Base-by-base conservation (phyloP, 208 protist species). In the Novymonas esmeraldas region DNA sequence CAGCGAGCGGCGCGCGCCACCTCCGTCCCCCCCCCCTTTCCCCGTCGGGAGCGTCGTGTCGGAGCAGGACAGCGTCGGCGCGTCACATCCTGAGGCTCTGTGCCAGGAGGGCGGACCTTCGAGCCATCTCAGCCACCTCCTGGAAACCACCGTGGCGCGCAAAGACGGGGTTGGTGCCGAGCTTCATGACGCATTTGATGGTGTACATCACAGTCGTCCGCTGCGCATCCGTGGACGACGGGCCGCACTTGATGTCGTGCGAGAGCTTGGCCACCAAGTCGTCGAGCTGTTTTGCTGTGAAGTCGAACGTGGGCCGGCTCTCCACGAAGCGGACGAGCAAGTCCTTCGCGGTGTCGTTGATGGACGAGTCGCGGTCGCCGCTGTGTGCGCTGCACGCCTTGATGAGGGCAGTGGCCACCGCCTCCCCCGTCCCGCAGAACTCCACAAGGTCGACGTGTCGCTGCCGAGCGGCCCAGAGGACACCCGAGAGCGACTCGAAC, bases 401-500 rank as follows among this genome's bases (percentile, higher is more conserved):
- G 34, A 93, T 68, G 22, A 93, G 73, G 24, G 22, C 59, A 20
- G 74, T 46, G n/a, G 78, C 28, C n/a, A 90, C 61, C 29, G 73
- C 56, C 18, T 65, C 51, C 38, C 81, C 70, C 16, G 76, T 73
- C 29, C 52, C 56, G 57, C 87, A 82, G 51, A 83, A 89, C 16
- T 85, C 64, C 3, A 90, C 52, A 16, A 85, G 44, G 31, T 72
- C 79, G 24, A 70, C 63, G 44, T 46, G 61, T 6, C 49, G 58
- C 26, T 68, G 63, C 33, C 65, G 71, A 28, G 65, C 70, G 0
- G 48, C 68, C 22, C 84, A 64, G 28, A 97, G 73, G 26, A 98
- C 64, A 20, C 84, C 89, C 42, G 95, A 89, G 76, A 99, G 82
- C 70, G 93, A 98, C 70, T 98, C 95, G 56, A 95, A 98, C 1